Base-by-base conservation (phyloP, 2,329 filamentous ascomycete species). In the Pseudogymnoascus sp. region DNA sequence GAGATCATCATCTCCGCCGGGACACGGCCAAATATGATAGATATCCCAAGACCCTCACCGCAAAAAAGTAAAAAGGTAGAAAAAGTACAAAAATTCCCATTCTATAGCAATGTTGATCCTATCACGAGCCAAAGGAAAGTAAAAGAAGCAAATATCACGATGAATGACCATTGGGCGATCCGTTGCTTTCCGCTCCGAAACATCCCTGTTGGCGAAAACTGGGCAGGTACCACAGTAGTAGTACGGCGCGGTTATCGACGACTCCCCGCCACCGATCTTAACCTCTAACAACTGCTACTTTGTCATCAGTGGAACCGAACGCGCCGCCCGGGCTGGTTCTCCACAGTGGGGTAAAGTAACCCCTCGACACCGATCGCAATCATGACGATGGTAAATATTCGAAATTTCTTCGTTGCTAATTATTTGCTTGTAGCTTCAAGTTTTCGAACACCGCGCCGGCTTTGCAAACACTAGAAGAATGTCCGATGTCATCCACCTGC, bases 401-500 rank as follows among this genome's bases (percentile, higher is more conserved):
- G 6, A 56, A 56, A 56, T 56, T 56, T 56, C 50, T 56, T 12
- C 50, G 50, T 56, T 56, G 28, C 50, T 56, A 14, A 33, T 19
- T 33, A 19, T 56, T 56, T 56, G 50, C 28, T 6, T 56, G 50
- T 19, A 35, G 28, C 50, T 35, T 22, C 10, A 35, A 33, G 16
- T n/a, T n/a, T 35, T 33, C 28, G 16, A 7, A 56, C 26, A 14
- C 28, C 10, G 50, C 16, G 28, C 50, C 28, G 12, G 50, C 50
- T 56, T 33, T 28, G 50, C 50, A 22, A 56, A 14, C 28, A 56
- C 11, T 10, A 22, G 28, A 33, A 19, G 8, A 35, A 56, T 56
- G 50, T 6, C 28, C 16, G 68, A 60, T 59, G 74, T 83, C 56
- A 80, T 93, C 65, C 84, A 89, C 74, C 81, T 98, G 68, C 93